These are phyloP conservation scores for Priceomyces carsonii DNA, from an alignment of 805 yeast species.

Conservation along the genomic window DNA sequence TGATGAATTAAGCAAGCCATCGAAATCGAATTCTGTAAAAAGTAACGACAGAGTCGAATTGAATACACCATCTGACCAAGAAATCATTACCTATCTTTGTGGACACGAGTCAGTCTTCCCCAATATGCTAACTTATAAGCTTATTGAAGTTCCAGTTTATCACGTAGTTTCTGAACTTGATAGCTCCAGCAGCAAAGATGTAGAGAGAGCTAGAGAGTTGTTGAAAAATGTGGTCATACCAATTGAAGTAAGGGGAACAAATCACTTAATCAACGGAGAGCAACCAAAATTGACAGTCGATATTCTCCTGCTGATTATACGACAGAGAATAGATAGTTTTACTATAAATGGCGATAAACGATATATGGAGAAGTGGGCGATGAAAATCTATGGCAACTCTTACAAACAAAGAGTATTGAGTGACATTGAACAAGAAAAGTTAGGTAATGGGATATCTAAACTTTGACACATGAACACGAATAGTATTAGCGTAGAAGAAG, in stretches of 20 bases:
- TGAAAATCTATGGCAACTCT: background rate
- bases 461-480: no score
- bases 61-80: constrained; percentile 13
- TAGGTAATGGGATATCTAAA: no score
- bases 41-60: constrained; percentile 8
- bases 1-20: constrained; percentile 13
- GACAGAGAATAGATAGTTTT: background rate
- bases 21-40: constrained; percentile 7
- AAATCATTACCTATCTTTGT: constrained; percentile 11
- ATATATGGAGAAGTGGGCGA: background rate
- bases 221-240: constrained; percentile 8
- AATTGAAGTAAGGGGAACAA: constrained; percentile 9
- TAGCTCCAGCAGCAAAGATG: constrained; percentile 1
- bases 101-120: constrained; percentile 4
- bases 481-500: no score
- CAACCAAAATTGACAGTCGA: constrained; percentile 12
- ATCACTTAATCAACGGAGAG: constrained; percentile 17
- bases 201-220: background rate
- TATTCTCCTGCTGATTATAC: constrained; percentile 1
- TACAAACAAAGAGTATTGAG: background rate
- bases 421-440: no score
- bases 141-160: constrained; percentile 14
- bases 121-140: constrained; percentile 5
- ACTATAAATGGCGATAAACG: constrained; percentile 4
- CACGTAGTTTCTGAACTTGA: constrained; percentile 14